Percentiles rank a stretch among this genome's conserved stretches.
Evolutionary conservation across 2,329 filamentous ascomycete species (phyloP).

Genomic region (Colletotrichum phormii): DNA sequence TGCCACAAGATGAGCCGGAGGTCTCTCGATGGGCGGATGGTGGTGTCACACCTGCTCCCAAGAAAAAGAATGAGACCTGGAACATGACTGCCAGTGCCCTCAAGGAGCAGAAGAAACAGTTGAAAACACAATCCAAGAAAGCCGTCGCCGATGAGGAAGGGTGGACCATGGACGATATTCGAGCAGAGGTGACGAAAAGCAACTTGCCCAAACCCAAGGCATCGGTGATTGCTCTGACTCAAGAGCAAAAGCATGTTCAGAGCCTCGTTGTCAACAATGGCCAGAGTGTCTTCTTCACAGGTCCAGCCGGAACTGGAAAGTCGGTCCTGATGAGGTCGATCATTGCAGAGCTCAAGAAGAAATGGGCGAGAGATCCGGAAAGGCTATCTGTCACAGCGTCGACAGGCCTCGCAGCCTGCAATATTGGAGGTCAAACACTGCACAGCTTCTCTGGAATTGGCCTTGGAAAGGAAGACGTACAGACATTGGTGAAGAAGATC

Average conservation of each 20-base stretch:
- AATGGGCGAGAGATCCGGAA: slow-evolving; percentile 81
- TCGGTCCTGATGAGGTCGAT: slow-evolving; percentile 95
- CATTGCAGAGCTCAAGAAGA: slow-evolving; percentile 82
- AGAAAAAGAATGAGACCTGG: slow-evolving; percentile 64
- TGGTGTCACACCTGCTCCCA: slow-evolving; percentile 45
- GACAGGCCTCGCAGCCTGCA: slow-evolving; percentile 94
- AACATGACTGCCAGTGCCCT: slow-evolving; percentile 79
- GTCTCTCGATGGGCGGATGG: slow-evolving; percentile 14
- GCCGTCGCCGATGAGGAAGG: slow-evolving; percentile 52
- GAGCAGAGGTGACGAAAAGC: slow-evolving; percentile 54
- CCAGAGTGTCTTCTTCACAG: slow-evolving; percentile 97
- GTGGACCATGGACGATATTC: slow-evolving; percentile 56
- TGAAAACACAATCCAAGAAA: slow-evolving; percentile 72
- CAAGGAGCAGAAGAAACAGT: slow-evolving; percentile 81
- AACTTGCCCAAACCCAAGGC: slow-evolving; percentile 52
- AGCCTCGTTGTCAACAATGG: slow-evolving; percentile 82
- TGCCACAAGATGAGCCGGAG: slow-evolving; percentile 45
- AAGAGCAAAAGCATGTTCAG: slow-evolving; percentile 87
- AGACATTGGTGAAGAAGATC: slow-evolving; percentile 89
- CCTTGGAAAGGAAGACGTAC: slow-evolving; percentile 87
- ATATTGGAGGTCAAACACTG: slow-evolving; percentile 93
- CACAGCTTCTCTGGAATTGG: slow-evolving; percentile 98
- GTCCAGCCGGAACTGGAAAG: slow-evolving; percentile 96
- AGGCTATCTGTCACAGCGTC: slow-evolving; percentile 94
- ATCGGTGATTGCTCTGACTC: slow-evolving; percentile 76